These are phyloP conservation scores for Candida tammaniensis DNA, from an alignment of 805 yeast genomes.

Conservation along the genomic window DNA sequence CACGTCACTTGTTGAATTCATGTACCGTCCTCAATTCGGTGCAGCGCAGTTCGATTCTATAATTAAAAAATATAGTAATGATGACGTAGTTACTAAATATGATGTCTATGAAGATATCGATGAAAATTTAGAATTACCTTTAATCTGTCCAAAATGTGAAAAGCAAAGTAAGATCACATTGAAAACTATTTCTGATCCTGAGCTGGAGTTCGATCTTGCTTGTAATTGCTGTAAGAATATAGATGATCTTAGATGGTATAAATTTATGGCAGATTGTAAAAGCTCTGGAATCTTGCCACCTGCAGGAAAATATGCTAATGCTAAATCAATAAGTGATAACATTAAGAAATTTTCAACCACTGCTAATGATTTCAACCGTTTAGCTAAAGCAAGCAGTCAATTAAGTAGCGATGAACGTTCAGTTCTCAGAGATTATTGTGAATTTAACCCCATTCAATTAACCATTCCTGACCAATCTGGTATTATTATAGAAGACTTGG, in stretches of 20 bases:
- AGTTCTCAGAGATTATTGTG: background rate
- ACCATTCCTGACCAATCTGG: background rate
- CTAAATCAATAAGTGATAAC: background rate
- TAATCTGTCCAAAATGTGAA: constrained; percentile 2
- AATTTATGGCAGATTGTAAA: background rate
- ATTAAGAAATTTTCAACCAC: constrained; percentile 2
- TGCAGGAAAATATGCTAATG: constrained; percentile 1
- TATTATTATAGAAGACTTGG: background rate
- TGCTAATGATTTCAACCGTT: too few species aligned
- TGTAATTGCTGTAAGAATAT: too few species aligned
- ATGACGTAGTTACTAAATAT: background rate
- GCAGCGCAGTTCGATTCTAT: background rate
- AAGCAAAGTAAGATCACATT: too few species aligned
- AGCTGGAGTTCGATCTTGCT: too few species aligned
- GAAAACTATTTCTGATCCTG: too few species aligned
- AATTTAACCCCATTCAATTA: background rate
- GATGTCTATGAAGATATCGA: background rate
- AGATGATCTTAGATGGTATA: background rate
- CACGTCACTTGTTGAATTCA: background rate
- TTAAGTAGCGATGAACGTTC: constrained; percentile 1
- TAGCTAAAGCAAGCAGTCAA: too few species aligned
- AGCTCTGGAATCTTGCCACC: background rate
- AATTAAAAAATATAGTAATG: background rate
- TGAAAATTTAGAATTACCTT: background rate
- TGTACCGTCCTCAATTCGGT: constrained; percentile 1